Percentiles rank a stretch among this genome's conserved stretches.
Conservation (phyloP, 2,329 filamentous ascomycete genomes). For the Sporothrix pseudoabietina region DNA sequence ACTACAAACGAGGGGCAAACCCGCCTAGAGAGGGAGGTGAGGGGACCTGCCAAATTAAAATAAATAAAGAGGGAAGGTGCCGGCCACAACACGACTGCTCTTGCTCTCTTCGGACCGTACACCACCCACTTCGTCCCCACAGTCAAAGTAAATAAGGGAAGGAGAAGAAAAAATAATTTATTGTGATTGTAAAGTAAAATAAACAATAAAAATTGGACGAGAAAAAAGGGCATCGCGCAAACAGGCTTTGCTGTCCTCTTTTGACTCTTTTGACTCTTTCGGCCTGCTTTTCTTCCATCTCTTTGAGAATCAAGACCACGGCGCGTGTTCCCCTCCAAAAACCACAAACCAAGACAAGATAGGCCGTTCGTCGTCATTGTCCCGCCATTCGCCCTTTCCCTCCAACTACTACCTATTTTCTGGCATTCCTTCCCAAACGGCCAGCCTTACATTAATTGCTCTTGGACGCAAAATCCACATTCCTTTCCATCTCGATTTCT, state of each 20-base stretch:
- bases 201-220: slow-evolving; percentile 21
- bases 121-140: slow-evolving; percentile 16
- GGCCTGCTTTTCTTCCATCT: background rate
- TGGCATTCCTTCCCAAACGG: background rate
- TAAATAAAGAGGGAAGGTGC: slow-evolving; percentile 23
- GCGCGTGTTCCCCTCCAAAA: slow-evolving; percentile 10
- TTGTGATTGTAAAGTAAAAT: slow-evolving; percentile 27
- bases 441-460: background rate
- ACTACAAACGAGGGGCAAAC: slow-evolving; percentile 15
- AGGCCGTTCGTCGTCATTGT: slow-evolving; percentile 15
- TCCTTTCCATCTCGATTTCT: background rate
- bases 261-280: background rate
- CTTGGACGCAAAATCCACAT: slow-evolving; percentile 8
- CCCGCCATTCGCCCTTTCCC: slow-evolving; percentile 10
- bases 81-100: background rate
- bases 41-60: slow-evolving; percentile 25
- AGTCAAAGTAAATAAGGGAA: slow-evolving; percentile 16
- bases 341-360: background rate
- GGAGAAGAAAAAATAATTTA: background rate
- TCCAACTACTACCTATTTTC: background rate
- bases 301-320: slow-evolving; percentile 5
- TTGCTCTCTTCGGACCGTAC: background rate
- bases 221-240: slow-evolving; percentile 14
- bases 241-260: slow-evolving; percentile 19
- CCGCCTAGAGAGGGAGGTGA: background rate